phyloP scores from a whole-genome alignment of 108 stramenopile species.

The Skeletonema marinoi region DNA sequence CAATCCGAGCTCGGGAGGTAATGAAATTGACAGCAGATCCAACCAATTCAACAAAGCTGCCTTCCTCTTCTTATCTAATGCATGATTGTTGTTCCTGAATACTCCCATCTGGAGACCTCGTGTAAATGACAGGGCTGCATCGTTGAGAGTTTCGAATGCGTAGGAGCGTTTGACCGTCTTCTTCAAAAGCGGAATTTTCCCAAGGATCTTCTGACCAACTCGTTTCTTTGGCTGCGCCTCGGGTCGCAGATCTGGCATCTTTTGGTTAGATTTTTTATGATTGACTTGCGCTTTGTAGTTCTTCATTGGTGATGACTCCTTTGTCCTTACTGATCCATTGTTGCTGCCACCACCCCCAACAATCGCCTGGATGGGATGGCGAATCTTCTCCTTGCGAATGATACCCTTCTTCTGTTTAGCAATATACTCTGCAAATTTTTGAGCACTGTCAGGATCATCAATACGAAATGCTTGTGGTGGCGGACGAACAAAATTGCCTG shows the following conservation, averaged over 20 bases:
- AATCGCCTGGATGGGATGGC: constrained; percentile 7
- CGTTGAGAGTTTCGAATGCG: constrained; percentile 30
- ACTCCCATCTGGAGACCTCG: constrained; percentile 34
- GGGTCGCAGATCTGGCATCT: constrained; percentile 28
- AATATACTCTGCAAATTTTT: constrained; percentile 1
- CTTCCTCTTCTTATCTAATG: constrained; percentile 36
- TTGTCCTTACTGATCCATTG: background rate
- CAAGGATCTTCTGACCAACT: constrained; percentile 12
- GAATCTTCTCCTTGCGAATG: constrained; percentile 14
- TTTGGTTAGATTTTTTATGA: background rate
- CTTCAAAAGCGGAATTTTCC: constrained; percentile 33
- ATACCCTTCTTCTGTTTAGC: background rate
- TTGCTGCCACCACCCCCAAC: background rate
- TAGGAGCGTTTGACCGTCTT: constrained; percentile 28
- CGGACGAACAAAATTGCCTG: background rate
- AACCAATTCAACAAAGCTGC: constrained; percentile 38
- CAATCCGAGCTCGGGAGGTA: constrained; percentile 42
- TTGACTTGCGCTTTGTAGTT: constrained; percentile 26
- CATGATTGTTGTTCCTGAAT: constrained; percentile 17
- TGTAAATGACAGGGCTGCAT: constrained; percentile 39
- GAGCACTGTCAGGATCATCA: background rate
- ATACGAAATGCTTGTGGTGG: background rate
- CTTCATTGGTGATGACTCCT: constrained; percentile 16
- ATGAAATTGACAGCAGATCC: constrained; percentile 34
- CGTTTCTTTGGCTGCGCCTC: constrained; percentile 28